Percentiles rank a stretch among this genome's conserved stretches.
phyloP scores from a whole-genome alignment of 495 filamentous ascomycete genomes.

The Lophiotrema nucula region DNA sequence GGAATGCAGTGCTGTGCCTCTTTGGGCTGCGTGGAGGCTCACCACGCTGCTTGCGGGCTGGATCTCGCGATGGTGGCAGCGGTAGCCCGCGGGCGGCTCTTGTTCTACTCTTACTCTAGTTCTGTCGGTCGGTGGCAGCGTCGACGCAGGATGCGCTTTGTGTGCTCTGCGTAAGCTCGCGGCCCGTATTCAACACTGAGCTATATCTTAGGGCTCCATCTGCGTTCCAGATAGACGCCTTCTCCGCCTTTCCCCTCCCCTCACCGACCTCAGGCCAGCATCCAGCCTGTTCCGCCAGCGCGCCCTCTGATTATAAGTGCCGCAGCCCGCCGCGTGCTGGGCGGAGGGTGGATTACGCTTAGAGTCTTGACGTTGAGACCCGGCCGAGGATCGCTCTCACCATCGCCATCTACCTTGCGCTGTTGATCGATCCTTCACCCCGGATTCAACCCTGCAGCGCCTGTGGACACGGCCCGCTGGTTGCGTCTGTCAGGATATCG shows the following conservation, averaged over 20 bases:
- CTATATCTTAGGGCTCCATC: background rate
- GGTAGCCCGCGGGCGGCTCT: background rate
- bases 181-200: background rate
- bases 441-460: slow-evolving; percentile 1
- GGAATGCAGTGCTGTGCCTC: too few species aligned
- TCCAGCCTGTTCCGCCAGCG: background rate
- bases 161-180: background rate
- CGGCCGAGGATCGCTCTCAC: background rate
- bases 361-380: background rate
- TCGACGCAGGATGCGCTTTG: too few species aligned
- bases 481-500: slow-evolving; percentile 1
- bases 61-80: background rate
- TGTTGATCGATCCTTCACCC: background rate
- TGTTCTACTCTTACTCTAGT: too few species aligned
- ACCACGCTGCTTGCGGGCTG: background rate
- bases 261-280: background rate
- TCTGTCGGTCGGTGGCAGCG: too few species aligned
- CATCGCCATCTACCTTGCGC: background rate
- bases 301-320: background rate
- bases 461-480: background rate
- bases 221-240: background rate
- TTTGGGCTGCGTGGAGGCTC: too few species aligned
- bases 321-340: background rate
- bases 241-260: background rate
- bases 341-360: background rate